Base-by-base conservation (phyloP, 257 asterid species). In the Gentiana dahurica region DNA sequence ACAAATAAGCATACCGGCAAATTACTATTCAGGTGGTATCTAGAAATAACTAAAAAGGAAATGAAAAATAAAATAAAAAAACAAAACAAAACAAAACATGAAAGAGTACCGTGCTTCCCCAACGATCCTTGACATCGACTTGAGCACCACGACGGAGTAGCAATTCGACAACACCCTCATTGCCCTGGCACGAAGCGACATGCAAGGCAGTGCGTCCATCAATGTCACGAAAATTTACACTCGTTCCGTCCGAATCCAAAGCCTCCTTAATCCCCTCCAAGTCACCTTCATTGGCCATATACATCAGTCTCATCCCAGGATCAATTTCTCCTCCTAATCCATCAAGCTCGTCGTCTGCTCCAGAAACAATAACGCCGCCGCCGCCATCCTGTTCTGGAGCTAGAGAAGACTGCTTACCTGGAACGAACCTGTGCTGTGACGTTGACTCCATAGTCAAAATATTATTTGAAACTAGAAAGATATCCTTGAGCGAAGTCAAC, bases 101-200 rank as follows among this genome's bases (percentile, higher is more conserved):
- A 36, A 9, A 3, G 6, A 74, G 65, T 78, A 87, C 96, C 94
- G 96, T 80, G 66, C 96, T 87, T n/a, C 94, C 96, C 94, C 94
- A 87, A 5, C 86, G 81, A 69, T 87, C 96, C 70, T 68, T 61
- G 34, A 66, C 76, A 66, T 82, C 82, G 53, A 87, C 80, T 35
- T 61, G 69, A 4, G 93, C 87, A 36, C 84, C 92, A 55, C 71
- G 69, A 12, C 65, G 67, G 33, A 87, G 87, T 50, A 84, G 72
- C 64, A 80, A 63, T 58, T 77, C 75, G 52, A 82, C 83, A 34
- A 80, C 92, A 54, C 77, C 85, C 13, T 60, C 49, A 33, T 41
- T 59, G 8, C 96, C 96, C 71, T 87, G 96, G 74, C 96, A 87
- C 4, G 96, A 78, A 7, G 96, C 94, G 56, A 87, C 83, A 61